Evolutionary conservation across 164 flowering plant genomes (phyloP).

Genomic region (Vitis amurensis): DNA sequence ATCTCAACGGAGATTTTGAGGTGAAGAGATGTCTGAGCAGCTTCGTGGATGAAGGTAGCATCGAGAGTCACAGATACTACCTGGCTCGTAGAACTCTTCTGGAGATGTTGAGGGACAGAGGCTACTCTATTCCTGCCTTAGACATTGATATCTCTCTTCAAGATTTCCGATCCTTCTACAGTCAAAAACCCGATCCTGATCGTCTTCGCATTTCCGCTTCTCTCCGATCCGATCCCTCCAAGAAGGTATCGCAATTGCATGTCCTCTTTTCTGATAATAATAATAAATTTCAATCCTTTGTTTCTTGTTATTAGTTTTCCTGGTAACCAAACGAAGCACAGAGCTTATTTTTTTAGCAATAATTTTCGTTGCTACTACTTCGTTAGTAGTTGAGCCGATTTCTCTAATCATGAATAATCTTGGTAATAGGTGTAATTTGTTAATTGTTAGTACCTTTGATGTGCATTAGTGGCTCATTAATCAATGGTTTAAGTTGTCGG

Average conservation of each 20-base stretch:
- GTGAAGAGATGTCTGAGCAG: conserved; percentile 41
- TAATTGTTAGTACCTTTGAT: too few species aligned
- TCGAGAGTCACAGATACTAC: conserved; percentile 72
- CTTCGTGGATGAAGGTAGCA: conserved; percentile 58
- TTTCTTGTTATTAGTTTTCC: not conserved
- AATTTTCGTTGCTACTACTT: too few species aligned
- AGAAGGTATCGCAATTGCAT: conserved; percentile 36
- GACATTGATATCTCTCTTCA: conserved; percentile 60
- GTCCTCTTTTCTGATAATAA: not conserved
- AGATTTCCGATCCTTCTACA: conserved; percentile 54
- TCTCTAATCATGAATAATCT: too few species aligned
- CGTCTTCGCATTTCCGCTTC: conserved; percentile 44
- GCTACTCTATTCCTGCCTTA: conserved; percentile 50
- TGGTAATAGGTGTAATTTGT: too few species aligned
- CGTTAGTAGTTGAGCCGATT: too few species aligned
- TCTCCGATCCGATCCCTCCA: conserved; percentile 44
- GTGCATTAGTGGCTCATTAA: too few species aligned
- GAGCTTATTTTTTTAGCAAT: too few species aligned
- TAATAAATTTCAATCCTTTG: not conserved
- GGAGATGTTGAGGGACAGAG: conserved; percentile 87
- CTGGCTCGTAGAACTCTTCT: conserved; percentile 63
- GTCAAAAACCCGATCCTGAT: conserved; percentile 51
- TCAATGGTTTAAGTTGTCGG: too few species aligned
- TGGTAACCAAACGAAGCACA: too few species aligned
- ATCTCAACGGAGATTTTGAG: conserved; percentile 15